Evolutionary conservation across 1,284 basidiomycete genomes (phyloP).

Genomic region (Tilletia setariae): DNA sequence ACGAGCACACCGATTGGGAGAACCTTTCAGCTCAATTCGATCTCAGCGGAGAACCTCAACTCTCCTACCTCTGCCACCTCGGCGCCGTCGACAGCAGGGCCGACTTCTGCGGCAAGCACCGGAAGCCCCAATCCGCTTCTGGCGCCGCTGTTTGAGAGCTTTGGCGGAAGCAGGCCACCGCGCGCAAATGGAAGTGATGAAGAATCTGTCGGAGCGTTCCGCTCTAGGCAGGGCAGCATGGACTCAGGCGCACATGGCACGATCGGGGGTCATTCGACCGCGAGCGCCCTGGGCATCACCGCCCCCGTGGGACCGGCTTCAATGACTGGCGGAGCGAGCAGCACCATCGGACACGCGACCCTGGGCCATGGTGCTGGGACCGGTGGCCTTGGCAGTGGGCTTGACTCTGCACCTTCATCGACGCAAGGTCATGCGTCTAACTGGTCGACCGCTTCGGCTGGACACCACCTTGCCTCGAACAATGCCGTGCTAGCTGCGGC

Average conservation of each 20-base stretch:
- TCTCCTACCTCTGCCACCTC: no score
- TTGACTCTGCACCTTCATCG: background rate
- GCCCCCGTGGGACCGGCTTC: background rate
- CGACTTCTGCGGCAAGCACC: no score
- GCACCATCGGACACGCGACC: background rate
- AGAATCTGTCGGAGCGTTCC: background rate
- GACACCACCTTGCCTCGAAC: no score
- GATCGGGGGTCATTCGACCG: no score
- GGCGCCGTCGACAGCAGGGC: no score
- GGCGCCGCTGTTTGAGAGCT: slow-evolving; percentile 3
- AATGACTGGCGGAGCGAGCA: background rate
- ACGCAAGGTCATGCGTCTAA: background rate
- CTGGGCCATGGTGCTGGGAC: background rate
- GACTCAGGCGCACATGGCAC: background rate
- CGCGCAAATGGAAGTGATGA: background rate
- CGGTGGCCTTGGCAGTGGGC: background rate
- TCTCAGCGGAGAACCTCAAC: no score
- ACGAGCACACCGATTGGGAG: background rate
- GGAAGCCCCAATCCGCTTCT: background rate
- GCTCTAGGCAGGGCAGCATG: background rate
- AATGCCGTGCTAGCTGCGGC: no score
- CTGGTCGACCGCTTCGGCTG: background rate
- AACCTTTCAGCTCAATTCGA: background rate
- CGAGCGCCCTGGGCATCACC: background rate
- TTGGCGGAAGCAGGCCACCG: background rate